Evolutionary conservation across 768 basidiomycete genomes (phyloP).

Genomic region (Naganishia randhawae): DNA sequence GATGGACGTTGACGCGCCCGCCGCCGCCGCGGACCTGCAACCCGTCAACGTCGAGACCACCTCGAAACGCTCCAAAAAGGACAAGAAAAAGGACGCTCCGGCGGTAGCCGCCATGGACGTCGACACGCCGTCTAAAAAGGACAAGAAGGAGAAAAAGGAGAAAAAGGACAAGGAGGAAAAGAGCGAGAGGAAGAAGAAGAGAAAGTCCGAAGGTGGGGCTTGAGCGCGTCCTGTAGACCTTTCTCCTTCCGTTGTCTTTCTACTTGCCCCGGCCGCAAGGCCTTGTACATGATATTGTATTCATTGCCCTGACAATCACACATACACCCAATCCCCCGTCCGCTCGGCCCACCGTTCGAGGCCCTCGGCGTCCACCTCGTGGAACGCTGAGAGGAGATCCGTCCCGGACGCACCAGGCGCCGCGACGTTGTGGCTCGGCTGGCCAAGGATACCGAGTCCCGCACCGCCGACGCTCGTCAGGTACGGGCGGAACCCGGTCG

Average conservation of each 20-base stretch:
- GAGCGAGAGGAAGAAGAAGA: conserved; percentile 48
- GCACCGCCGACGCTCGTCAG: conserved; percentile 88
- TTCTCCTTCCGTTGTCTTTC: background rate
- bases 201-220: conserved; percentile 31
- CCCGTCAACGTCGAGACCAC: conserved; percentile 19
- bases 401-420: conserved; percentile 21
- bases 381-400: conserved; percentile 21
- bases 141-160: conserved; percentile 41
- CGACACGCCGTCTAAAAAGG: conserved; percentile 20
- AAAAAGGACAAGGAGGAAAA: conserved; percentile 36
- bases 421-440: background rate
- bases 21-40: background rate
- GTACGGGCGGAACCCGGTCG: conserved; percentile 73
- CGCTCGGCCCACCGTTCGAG: conserved; percentile 26
- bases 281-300: conserved; percentile 9
- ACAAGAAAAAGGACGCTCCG: conserved; percentile 31
- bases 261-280: background rate
- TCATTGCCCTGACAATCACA: background rate
- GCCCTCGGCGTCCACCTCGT: conserved; percentile 17
- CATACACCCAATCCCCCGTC: conserved; percentile 25
- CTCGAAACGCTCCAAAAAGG: conserved; percentile 32
- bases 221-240: background rate
- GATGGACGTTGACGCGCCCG: conserved; percentile 28
- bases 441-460: conserved; percentile 67
- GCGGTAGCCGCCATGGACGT: conserved; percentile 24